Percentiles rank a stretch among this genome's conserved stretches.
phyloP scores from a whole-genome alignment of 2,329 filamentous ascomycete species.

The Periconia sp. region DNA sequence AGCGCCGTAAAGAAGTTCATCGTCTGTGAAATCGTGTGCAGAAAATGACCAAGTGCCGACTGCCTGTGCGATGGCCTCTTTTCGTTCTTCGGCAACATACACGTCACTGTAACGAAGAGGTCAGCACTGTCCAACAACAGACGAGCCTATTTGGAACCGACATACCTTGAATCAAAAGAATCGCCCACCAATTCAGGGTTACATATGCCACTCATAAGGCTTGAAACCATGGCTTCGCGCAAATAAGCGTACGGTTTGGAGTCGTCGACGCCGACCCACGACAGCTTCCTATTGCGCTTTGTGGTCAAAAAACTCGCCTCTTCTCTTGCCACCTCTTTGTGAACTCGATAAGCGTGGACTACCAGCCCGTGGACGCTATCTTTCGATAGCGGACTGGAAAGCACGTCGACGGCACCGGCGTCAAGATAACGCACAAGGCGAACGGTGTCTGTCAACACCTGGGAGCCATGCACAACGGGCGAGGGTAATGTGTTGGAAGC shows the following conservation, averaged over 20 bases:
- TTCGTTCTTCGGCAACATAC: conserved; percentile 66
- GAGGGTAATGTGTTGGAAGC: conserved; percentile 32
- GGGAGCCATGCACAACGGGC: conserved; percentile 36
- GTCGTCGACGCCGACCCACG: conserved; percentile 87
- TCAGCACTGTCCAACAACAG: neutral
- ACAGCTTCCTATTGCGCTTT: conserved; percentile 77
- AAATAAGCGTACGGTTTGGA: conserved; percentile 87
- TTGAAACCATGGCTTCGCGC: conserved; percentile 90
- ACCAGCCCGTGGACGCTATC: conserved; percentile 75
- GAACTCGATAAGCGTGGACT: conserved; percentile 80
- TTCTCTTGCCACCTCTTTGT: conserved; percentile 73
- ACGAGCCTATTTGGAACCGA: neutral
- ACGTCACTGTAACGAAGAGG: conserved; percentile 57
- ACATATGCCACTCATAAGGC: conserved; percentile 87
- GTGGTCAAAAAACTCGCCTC: conserved; percentile 71
- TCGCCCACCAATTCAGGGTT: conserved; percentile 65
- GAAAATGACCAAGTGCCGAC: conserved; percentile 85
- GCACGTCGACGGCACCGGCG: conserved; percentile 81
- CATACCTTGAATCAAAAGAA: conserved; percentile 63
- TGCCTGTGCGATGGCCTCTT: conserved; percentile 65
- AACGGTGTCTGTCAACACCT: conserved; percentile 51
- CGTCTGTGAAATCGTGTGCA: conserved; percentile 85
- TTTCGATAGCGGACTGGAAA: conserved; percentile 75
- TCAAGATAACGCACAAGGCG: conserved; percentile 75
- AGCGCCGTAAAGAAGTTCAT: conserved; percentile 85